These are phyloP conservation scores for Thraustotheca clavata DNA, from an alignment of 352 stramenopile genomes.

Conservation along the genomic window DNA sequence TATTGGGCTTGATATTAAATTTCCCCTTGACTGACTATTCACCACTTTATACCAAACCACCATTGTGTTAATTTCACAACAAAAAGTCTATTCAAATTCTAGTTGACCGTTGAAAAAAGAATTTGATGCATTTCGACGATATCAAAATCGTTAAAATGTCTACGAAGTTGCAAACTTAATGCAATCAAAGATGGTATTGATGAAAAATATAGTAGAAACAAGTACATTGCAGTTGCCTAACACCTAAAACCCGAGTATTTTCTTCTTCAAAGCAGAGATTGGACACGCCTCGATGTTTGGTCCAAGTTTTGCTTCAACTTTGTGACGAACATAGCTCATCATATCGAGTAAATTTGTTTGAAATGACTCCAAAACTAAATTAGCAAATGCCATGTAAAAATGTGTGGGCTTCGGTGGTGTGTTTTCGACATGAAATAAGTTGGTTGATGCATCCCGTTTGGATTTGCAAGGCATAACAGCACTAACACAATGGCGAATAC, in stretches of 20 bases:
- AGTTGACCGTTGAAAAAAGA: no score
- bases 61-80: no score
- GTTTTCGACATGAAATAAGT: neutral
- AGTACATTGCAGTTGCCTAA: no score
- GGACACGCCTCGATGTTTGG: neutral
- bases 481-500: neutral
- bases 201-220: neutral
- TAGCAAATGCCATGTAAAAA: slow-evolving; percentile 5
- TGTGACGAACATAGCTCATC: neutral
- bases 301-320: neutral
- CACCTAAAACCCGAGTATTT: neutral
- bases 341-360: neutral
- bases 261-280: neutral
- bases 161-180: neutral
- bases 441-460: neutral
- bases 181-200: neutral
- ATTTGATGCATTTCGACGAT: no score
- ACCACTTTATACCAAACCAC: no score
- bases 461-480: slow-evolving; percentile 1
- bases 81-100: no score
- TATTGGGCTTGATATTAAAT: no score
- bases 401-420: neutral
- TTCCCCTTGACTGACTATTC: no score
- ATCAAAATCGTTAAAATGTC: no score
- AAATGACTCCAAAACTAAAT: neutral